Percentiles rank a stretch among this genome's conserved stretches.
Conservation (phyloP, 1,139 yeast species). For the Kodamaea sp. region DNA sequence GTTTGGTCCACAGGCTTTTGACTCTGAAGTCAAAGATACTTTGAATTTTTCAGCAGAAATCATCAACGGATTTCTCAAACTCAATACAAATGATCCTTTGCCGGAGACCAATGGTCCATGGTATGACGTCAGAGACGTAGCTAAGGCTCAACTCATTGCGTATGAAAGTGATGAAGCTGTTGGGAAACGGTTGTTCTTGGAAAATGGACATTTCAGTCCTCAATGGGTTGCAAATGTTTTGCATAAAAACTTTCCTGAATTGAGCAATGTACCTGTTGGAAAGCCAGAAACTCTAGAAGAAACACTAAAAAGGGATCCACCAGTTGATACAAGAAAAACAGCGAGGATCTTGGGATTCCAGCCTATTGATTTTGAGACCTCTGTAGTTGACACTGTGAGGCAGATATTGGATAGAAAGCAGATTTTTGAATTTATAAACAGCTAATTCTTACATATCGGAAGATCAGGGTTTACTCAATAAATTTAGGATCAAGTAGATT, state of each 20-base stretch:
- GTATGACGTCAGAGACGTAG: constrained; percentile 43
- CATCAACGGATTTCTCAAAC: constrained; percentile 22
- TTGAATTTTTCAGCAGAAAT: constrained; percentile 36
- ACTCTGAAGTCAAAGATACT: constrained; percentile 22
- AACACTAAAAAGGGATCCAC: constrained; percentile 3
- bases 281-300: constrained; percentile 15
- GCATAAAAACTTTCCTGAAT: constrained; percentile 25
- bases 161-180: constrained; percentile 11
- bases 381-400: constrained; percentile 40
- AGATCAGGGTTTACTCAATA: too few species aligned
- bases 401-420: constrained; percentile 37
- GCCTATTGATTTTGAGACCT: constrained; percentile 34
- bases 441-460: too few species aligned
- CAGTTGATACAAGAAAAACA: constrained; percentile 35
- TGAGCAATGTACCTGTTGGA: constrained; percentile 28
- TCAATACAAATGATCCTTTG: constrained; percentile 15
- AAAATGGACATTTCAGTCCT: constrained; percentile 17
- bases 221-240: constrained; percentile 20
- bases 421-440: too few species aligned
- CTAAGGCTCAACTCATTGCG: constrained; percentile 29
- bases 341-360: constrained; percentile 34
- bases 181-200: constrained; percentile 12
- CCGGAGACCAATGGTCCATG: constrained; percentile 25
- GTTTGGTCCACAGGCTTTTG: constrained; percentile 51
- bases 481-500: too few species aligned